These are phyloP conservation scores for Leccinellum rugosiceps DNA, from an alignment of 768 basidiomycete species.

Conservation along the genomic window DNA sequence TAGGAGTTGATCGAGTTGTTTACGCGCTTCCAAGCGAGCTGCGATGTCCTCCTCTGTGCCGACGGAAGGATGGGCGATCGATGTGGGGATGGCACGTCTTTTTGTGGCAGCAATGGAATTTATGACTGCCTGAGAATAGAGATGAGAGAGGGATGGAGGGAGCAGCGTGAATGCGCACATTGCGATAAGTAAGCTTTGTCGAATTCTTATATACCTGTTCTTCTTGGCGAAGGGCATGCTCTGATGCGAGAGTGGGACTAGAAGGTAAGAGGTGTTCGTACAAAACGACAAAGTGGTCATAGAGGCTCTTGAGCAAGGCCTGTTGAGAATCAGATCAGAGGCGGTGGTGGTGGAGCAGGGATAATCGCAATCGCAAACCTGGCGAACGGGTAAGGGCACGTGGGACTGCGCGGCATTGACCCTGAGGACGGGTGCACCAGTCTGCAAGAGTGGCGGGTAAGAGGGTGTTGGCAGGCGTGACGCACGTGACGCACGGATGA, in stretches of 20 bases:
- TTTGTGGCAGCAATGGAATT: slow-evolving; percentile 50
- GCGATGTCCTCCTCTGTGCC: slow-evolving; percentile 69
- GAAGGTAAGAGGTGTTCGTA: slow-evolving; percentile 55
- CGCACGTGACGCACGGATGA: slow-evolving; percentile 22
- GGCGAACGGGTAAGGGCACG: slow-evolving; percentile 70
- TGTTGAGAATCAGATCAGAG: slow-evolving; percentile 23
- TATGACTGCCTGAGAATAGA: slow-evolving; percentile 44
- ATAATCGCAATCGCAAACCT: slow-evolving; percentile 43
- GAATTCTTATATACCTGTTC: slow-evolving; percentile 72
- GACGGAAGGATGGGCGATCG: slow-evolving; percentile 63
- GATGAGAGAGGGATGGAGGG: slow-evolving; percentile 8
- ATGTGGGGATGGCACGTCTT: slow-evolving; percentile 52
- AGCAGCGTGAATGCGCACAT: slow-evolving; percentile 44
- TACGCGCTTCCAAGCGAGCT: slow-evolving; percentile 52
- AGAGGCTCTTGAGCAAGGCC: slow-evolving; percentile 73
- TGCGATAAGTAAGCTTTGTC: slow-evolving; percentile 78
- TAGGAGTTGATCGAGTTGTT: slow-evolving; percentile 48
- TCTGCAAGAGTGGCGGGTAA: slow-evolving; percentile 30
- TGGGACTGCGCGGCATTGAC: slow-evolving; percentile 66
- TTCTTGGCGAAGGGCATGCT: slow-evolving; percentile 82
- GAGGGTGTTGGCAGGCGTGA: background rate
- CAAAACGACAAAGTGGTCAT: slow-evolving; percentile 67
- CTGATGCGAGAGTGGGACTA: slow-evolving; percentile 62
- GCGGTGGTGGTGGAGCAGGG: background rate
- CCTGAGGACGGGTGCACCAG: slow-evolving; percentile 62